Base-by-base conservation (phyloP, 306 rosid species). In the Spatholobus suberectus region DNA sequence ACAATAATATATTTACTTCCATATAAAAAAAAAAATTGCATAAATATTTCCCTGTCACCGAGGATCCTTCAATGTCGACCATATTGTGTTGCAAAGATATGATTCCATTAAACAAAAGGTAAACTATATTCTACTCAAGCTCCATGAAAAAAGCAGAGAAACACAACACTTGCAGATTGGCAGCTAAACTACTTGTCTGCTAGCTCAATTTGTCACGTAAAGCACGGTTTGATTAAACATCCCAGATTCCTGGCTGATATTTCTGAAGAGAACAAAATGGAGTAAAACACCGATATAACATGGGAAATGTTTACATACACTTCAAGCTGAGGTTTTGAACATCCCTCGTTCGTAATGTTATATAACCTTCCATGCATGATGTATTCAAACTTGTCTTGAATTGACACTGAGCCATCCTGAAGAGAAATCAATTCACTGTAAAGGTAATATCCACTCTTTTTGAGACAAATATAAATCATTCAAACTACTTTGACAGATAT, bases 331-430 rank as follows among this genome's bases (percentile, higher is more conserved):
- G 92, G 35, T 23, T 87, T 80, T 20, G 86, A 66, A 79, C 89
- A 83, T 80, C 81, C 89, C 54, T 89, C 91, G 38, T 88, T 75
- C 3, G 85, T 54, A 68, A 93, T 85, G 74, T 90, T 87, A 79
- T 96, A 96, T 24, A 93, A 71, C 80, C 87, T 84, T 37, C 99
- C 97, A 76, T 91, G 91, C 99, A 96, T 96, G 76, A 96, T 86
- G 79, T 96, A 92, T 55, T 96, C 98, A 88, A 96, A 96, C 83
- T 96, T 93, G 80, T 93, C 97, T 34, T 91, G 92, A 70, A 93
- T 89, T 10, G 98, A 87, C 82, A 89, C 88, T 84, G 86, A 29
- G 77, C 96, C 94, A 75, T 83, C 91, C 98, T 93, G 92, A 43
- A 89, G 80, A 77, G 65, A 80, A 61, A 77, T 46, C 67, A 78